Conservation (phyloP, 2,329 filamentous ascomycete genomes). For the Hymenoscyphus linearis region DNA sequence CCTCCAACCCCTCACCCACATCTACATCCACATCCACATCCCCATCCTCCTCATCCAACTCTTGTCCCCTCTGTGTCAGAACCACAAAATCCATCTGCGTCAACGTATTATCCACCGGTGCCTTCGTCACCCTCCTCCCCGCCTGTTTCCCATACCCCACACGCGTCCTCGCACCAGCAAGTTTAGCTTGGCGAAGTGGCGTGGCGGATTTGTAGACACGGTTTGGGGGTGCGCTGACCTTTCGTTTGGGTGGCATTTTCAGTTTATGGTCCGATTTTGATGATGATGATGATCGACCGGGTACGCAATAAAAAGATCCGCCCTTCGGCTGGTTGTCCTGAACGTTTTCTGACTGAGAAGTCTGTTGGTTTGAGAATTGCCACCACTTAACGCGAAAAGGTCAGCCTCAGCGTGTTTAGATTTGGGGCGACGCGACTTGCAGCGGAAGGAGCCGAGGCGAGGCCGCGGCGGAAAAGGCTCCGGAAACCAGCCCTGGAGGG, state of each 20-base stretch:
- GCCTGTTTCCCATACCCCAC: constrained; percentile 25
- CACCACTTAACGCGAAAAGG: no score
- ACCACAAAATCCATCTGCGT: constrained; percentile 28
- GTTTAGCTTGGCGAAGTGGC: constrained; percentile 24
- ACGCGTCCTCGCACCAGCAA: constrained; percentile 19
- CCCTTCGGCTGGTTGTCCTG: no score
- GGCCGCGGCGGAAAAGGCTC: no score
- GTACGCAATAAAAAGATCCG: no score
- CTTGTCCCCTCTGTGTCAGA: constrained; percentile 3
- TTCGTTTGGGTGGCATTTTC: constrained; percentile 21
- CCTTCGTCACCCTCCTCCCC: constrained; percentile 13
- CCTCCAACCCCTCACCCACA: constrained; percentile 10
- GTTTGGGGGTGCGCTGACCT: constrained; percentile 20
- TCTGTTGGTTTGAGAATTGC: no score
- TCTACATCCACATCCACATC: constrained; percentile 13
- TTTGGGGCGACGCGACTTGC: no score
- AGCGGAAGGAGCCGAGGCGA: no score
- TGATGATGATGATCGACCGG: no score
- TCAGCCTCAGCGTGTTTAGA: no score
- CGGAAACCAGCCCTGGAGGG: no score
- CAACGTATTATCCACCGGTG: constrained; percentile 23
- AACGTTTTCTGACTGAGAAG: no score
- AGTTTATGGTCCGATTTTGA: no score
- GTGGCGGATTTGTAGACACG: constrained; percentile 26
- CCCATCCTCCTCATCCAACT: constrained; percentile 9